Percentiles rank a stretch among this genome's conserved stretches.
These are phyloP conservation scores for Pleurotus djamor DNA, from an alignment of 768 basidiomycete species.

Conservation along the genomic window DNA sequence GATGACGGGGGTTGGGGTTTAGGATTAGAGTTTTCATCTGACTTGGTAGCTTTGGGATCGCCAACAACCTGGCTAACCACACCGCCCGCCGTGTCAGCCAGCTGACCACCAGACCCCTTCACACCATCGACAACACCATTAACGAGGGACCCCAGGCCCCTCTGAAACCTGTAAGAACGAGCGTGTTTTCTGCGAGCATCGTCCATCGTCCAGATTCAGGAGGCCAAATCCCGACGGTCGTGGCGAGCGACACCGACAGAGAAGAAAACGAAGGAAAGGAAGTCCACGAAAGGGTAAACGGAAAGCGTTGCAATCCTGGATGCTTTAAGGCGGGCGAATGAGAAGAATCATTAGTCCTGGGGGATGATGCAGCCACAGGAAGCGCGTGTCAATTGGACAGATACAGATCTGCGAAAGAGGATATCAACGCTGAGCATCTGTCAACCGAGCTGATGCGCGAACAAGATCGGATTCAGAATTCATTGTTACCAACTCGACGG, in stretches of 20 bases:
- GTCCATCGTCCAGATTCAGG: neutral
- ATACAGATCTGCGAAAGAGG: neutral
- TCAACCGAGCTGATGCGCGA: neutral
- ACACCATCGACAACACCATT: conserved; percentile 44
- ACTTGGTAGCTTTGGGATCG: conserved; percentile 18
- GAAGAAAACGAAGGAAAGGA: neutral
- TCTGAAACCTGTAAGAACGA: neutral
- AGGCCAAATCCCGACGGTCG: neutral
- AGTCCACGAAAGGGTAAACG: neutral
- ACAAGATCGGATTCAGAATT: neutral
- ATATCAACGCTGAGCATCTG: neutral
- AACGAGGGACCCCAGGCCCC: conserved; percentile 30
- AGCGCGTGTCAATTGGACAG: neutral
- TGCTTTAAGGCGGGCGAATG: neutral
- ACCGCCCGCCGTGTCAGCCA: conserved; percentile 1
- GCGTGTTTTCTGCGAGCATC: neutral
- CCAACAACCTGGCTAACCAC: conserved; percentile 18
- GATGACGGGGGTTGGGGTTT: neutral
- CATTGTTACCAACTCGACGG: neutral
- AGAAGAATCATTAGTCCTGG: neutral
- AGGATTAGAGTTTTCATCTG: neutral
- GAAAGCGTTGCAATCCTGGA: neutral
- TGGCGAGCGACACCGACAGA: neutral
- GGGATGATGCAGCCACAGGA: conserved; percentile 1
- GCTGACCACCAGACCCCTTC: conserved; percentile 11